These are phyloP conservation scores for Picochlorum sp. DNA, from an alignment of 139 green algal species.

Conservation along the genomic window DNA sequence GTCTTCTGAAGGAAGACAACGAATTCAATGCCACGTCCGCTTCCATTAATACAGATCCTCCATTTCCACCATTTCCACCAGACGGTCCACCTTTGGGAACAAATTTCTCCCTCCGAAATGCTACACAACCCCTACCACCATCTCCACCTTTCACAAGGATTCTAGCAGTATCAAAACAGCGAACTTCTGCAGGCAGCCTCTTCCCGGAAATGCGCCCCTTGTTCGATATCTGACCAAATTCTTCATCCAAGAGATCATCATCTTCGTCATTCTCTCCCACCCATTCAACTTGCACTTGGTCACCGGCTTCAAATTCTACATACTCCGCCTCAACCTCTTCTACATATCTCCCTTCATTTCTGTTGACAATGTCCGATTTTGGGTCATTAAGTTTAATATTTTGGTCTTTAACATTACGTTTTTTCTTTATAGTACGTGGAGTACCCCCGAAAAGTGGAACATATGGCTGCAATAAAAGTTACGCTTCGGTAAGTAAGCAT, in stretches of 20 bases:
- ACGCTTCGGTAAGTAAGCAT: too few relatives aligned
- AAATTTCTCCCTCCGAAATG: slow-evolving; percentile 94
- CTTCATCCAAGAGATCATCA: not conserved
- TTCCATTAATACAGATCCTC: slow-evolving; percentile 73
- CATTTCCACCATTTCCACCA: slow-evolving; percentile 83
- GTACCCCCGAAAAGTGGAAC: too few relatives aligned
- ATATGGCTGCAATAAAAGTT: too few relatives aligned
- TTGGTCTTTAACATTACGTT: too few relatives aligned
- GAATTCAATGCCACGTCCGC: slow-evolving; percentile 63
- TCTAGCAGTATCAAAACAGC: slow-evolving; percentile 87
- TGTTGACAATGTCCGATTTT: too few relatives aligned
- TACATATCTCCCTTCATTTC: too few relatives aligned
- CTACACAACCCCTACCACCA: slow-evolving; percentile 86
- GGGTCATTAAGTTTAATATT: too few relatives aligned
- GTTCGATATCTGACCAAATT: not conserved
- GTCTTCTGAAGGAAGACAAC: slow-evolving; percentile 57
- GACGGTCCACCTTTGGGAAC: slow-evolving; percentile 71
- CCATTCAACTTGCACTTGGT: not conserved
- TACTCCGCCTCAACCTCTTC: not conserved
- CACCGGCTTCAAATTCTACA: not conserved
- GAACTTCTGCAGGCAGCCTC: slow-evolving; percentile 64
- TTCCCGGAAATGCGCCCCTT: slow-evolving; percentile 13
- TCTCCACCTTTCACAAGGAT: slow-evolving; percentile 85
- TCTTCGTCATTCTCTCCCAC: not conserved
- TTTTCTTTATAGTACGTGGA: too few relatives aligned